Evolutionary conservation across 106 monocot genomes (phyloP).

Genomic region (Iris macrosiphon): DNA sequence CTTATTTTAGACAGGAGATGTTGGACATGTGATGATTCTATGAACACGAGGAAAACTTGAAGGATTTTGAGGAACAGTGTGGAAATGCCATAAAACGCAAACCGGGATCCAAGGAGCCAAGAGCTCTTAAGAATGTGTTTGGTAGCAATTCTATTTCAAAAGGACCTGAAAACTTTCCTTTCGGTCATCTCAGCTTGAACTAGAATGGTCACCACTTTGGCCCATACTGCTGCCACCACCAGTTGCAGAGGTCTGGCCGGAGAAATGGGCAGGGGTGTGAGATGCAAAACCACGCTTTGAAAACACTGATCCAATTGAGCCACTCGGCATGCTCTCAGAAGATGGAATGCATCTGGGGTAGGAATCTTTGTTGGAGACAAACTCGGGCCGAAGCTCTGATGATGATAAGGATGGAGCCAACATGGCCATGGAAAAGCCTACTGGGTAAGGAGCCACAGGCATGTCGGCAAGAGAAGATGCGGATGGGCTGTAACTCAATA

Average conservation of each 20-base stretch:
- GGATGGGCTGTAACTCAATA: conserved; percentile 59
- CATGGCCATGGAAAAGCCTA: conserved; percentile 38
- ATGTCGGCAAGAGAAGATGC: conserved; percentile 68
- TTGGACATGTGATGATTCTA: neutral
- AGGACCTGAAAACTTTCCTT: neutral
- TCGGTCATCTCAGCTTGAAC: conserved; percentile 2
- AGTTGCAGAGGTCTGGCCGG: neutral
- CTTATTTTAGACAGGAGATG: neutral
- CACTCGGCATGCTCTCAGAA: conserved; percentile 24
- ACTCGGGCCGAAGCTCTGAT: conserved; percentile 46
- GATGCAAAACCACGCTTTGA: conserved; percentile 22
- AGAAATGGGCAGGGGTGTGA: conserved; percentile 8
- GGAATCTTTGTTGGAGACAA: conserved; percentile 24
- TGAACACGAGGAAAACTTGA: neutral
- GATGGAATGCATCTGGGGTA: no score
- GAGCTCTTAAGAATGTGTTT: neutral
- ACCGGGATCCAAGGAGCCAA: no score
- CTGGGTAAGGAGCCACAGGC: conserved; percentile 53
- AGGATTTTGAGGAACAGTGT: neutral
- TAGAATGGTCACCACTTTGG: conserved; percentile 6
- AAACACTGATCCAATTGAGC: conserved; percentile 36
- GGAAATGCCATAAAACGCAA: no score
- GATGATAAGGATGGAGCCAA: conserved; percentile 69
- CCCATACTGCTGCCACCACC: conserved; percentile 15
- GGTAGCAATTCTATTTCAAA: neutral